Percentiles rank a stretch among this genome's conserved stretches.
These are phyloP conservation scores for Lipomyces starkeyi DNA, from an alignment of 805 yeast genomes.

Conservation along the genomic window DNA sequence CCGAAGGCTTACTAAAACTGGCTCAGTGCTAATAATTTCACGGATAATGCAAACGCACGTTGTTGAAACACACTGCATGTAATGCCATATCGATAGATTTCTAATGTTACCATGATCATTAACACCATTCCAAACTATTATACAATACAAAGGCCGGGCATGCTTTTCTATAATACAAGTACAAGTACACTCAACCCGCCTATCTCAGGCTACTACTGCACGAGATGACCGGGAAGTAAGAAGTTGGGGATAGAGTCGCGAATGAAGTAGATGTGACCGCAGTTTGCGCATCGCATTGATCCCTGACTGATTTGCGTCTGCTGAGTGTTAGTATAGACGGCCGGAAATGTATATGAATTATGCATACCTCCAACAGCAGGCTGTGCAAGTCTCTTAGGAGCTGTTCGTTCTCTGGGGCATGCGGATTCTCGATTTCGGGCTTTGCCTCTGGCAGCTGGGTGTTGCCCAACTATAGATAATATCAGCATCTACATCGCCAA, in stretches of 20 bases:
- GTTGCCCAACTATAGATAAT: slow-evolving; percentile 27
- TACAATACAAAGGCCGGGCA: not conserved
- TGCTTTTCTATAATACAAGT: not conserved
- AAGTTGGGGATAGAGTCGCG: slow-evolving; percentile 95
- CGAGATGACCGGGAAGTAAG: slow-evolving; percentile 91
- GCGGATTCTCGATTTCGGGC: slow-evolving; percentile 56
- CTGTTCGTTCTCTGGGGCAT: slow-evolving; percentile 53
- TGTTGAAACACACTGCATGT: not conserved
- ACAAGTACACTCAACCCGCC: not conserved
- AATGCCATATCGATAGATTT: not conserved
- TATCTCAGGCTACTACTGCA: slow-evolving; percentile 43
- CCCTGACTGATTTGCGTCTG: slow-evolving; percentile 84
- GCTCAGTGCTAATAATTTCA: too few species aligned
- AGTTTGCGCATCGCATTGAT: slow-evolving; percentile 82
- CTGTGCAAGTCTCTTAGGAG: slow-evolving; percentile 77
- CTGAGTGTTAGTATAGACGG: not conserved
- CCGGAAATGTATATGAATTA: not conserved
- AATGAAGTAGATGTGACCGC: slow-evolving; percentile 86
- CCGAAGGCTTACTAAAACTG: too few species aligned
- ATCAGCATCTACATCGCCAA: not conserved
- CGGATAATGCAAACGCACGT: not conserved
- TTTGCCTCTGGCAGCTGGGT: slow-evolving; percentile 44
- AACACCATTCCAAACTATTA: not conserved
- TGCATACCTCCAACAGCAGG: slow-evolving; percentile 64
- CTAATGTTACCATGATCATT: not conserved